Conservation (phyloP, 306 rosid species). For the Sechiopsis laciniata region DNA sequence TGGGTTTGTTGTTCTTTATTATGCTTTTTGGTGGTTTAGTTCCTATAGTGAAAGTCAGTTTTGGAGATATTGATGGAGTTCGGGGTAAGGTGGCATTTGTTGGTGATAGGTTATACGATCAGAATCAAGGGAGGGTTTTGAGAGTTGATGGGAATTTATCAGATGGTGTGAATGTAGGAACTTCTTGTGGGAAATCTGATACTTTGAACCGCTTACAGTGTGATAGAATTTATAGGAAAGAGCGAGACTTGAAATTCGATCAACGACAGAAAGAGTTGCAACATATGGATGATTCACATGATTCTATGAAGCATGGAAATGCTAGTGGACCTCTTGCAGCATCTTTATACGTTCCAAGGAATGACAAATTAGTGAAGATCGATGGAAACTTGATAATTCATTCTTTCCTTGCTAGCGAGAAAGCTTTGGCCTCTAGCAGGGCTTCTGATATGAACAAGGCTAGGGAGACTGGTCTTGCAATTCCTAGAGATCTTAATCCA, state of each 20-base stretch:
- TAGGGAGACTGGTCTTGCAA: slow-evolving; percentile 57
- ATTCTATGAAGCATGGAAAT: slow-evolving; percentile 39
- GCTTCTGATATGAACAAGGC: slow-evolving; percentile 34
- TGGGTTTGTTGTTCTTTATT: slow-evolving; percentile 73
- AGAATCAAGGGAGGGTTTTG: slow-evolving; percentile 50
- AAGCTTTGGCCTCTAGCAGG: slow-evolving; percentile 59
- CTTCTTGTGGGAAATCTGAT: slow-evolving; percentile 40
- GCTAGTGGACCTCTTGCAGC: slow-evolving; percentile 78
- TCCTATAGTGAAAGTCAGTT: slow-evolving; percentile 55
- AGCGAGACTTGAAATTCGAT: slow-evolving; percentile 29
- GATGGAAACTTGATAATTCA: slow-evolving; percentile 93
- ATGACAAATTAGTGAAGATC: slow-evolving; percentile 84
- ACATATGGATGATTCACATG: slow-evolving; percentile 26
- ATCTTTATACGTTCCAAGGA: slow-evolving; percentile 91
- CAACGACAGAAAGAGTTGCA: slow-evolving; percentile 26
- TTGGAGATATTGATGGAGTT: slow-evolving; percentile 44
- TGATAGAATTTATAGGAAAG: slow-evolving; percentile 35
- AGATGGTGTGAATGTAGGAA: slow-evolving; percentile 34
- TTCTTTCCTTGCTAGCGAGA: slow-evolving; percentile 89
- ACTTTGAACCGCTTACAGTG: slow-evolving; percentile 28
- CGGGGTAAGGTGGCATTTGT: slow-evolving; percentile 39
- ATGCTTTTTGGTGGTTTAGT: slow-evolving; percentile 76
- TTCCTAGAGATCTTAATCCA: slow-evolving; percentile 44
- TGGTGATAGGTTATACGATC: slow-evolving; percentile 41
- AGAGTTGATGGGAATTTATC: slow-evolving; percentile 47